Evolutionary conservation across 805 yeast genomes (phyloP), one percentile per base, ranked within the genome.

Genomic region (Yamadazyma olivae): DNA sequence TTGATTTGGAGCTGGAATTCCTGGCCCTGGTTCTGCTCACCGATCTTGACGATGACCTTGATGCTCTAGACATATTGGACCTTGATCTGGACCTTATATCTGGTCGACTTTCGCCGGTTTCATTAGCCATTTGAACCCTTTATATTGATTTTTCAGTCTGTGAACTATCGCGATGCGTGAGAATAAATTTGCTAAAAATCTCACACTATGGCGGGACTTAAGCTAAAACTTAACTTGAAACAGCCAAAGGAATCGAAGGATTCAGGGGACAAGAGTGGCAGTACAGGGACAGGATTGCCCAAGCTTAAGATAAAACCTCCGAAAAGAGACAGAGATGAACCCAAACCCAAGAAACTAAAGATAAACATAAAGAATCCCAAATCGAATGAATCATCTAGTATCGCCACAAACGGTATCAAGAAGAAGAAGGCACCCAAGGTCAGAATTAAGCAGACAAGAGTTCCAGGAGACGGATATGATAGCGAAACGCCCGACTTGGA

Each of bases 401-500:
- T 35, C 5, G 21, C 23, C 3, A 21, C 27, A 10, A 20, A 28
- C 13, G 22, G 32, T 16, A 18, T 12, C 18, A 21, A 25, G 17
- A 36, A 39, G 18, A 46, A 40, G 35, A 39, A 28, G 28, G 59
- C 69, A 3, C 77, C 79, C 3, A 63, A 71, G 21, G 72, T 75
- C 18, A 57, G 77, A 43, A 67, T 77, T 25, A 77, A 75, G 43
- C 81, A 81, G 1, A 70, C 77, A 0, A 68, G 95, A 48, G 71
- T 82, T 3, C 93, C 95, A 0, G 96, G 96, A 4, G 96, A 91
- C 49, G 98, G 98, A 1, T 91, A 91, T 58, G 99, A 91, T 54
- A 83, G 95, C 2, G 98, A 91, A 51, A 97, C 95, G 14, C 95
- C 96, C 0, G 98, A 91, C 46, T 67, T 87, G 17, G 99, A 93